Evolutionary conservation across 1,284 basidiomycete genomes (phyloP).

Genomic region (Microbotryomycetes sp.): DNA sequence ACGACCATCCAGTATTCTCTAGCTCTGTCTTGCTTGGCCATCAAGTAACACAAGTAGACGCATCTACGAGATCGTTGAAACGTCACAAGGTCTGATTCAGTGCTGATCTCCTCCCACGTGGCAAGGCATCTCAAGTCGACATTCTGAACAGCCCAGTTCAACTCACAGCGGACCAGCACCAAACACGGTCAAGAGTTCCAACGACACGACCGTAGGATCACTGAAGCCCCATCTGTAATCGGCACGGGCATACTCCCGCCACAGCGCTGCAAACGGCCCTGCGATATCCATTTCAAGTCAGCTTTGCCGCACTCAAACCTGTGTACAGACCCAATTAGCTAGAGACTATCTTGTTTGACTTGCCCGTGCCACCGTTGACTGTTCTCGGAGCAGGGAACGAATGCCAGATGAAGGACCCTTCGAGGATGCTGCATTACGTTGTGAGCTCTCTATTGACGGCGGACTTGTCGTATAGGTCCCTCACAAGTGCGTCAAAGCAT

Average conservation of each 20-base stretch:
- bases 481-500: slow-evolving; percentile 65
- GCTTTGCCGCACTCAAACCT: not conserved
- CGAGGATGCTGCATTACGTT: slow-evolving; percentile 48
- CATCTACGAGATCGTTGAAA: too few species aligned
- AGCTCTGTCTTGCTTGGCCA: slow-evolving; percentile 57
- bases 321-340: too few species aligned
- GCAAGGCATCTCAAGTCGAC: too few species aligned
- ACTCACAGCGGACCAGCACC: slow-evolving; percentile 47
- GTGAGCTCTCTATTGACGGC: not conserved
- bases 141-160: slow-evolving; percentile 38
- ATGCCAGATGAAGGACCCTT: slow-evolving; percentile 68
- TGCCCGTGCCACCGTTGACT: slow-evolving; percentile 61
- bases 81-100: too few species aligned
- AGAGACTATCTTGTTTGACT: too few species aligned
- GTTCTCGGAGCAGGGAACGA: slow-evolving; percentile 60
- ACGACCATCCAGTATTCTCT: slow-evolving; percentile 64
- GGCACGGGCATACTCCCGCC: slow-evolving; percentile 65
- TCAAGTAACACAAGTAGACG: slow-evolving; percentile 59
- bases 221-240: slow-evolving; percentile 71
- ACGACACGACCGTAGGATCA: slow-evolving; percentile 68
- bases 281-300: not conserved
- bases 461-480: not conserved
- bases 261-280: slow-evolving; percentile 57
- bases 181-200: slow-evolving; percentile 72
- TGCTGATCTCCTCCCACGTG: too few species aligned